Evolutionary conservation across 1,284 basidiomycete species (phyloP), one percentile per base, ranked within the genome.

Genomic region (Sphaerobolus stellatus): DNA sequence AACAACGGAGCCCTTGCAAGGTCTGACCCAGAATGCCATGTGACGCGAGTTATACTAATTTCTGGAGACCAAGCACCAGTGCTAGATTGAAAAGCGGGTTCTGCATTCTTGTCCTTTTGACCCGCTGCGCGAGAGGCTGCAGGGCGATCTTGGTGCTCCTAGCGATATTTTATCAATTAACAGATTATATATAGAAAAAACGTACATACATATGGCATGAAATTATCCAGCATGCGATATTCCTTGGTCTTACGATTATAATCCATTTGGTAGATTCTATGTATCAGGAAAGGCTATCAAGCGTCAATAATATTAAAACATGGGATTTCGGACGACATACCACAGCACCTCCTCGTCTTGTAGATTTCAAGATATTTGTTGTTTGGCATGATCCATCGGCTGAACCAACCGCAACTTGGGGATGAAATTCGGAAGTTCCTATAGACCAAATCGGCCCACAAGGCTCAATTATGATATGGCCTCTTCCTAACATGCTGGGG

Each of bases 251-350:
- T 80, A 22, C 84, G 81, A 63, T 83, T 91, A 64, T 90, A 92
- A 71, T 97, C 94, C 50, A 98, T 76, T 62, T 92, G 90, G 64
- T 84, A 97, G 13, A 95, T 77, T 60, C 85, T 88, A 64, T 93
- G 86, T 14, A 81, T 75, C 50, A 91, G 82, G 63, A 90, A 83
- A 0, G 88, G 87, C 90, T 93, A 59, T 8, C 13, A 57, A 2
- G 16, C 40, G 9, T 0, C 24, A 46, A 47, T 49, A 53, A 18
- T 44, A 29, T 30, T 22, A 16, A n/a, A 36, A 18, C 13, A 41
- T 22, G 24, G 7, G 30, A 33, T 33, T 20, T 48, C 30, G 22
- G 34, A 52, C 5, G 9, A 73, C 84, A 51, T 64, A 92, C 88
- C 38, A 87, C 84, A 2, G 78, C 71, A 18, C 85, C 82, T 28